Percentiles rank a stretch among this genome's conserved stretches.
Conservation (phyloP, 352 stramenopile genomes). For the Pythium diclinum region DNA sequence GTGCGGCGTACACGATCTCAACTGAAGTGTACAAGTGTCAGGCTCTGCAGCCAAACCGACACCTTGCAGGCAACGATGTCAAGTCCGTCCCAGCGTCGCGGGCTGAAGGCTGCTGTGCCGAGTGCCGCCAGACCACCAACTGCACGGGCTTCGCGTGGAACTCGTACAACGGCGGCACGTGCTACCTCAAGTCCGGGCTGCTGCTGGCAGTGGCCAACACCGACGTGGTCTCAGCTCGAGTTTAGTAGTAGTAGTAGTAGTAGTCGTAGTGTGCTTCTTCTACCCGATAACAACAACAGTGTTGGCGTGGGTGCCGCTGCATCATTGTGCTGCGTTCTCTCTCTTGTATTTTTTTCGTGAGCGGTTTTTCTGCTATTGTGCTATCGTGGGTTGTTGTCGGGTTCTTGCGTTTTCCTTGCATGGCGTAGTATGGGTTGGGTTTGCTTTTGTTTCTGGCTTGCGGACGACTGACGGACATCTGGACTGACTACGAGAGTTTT, state of each 20-base stretch:
- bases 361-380: background rate
- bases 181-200: conserved; percentile 26
- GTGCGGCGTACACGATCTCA: too few relatives aligned
- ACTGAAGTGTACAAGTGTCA: too few relatives aligned
- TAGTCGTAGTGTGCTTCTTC: too few relatives aligned
- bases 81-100: too few relatives aligned
- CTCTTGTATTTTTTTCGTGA: background rate
- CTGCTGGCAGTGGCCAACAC: too few relatives aligned
- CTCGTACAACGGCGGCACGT: conserved; percentile 23
- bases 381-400: background rate
- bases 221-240: too few relatives aligned
- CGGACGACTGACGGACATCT: too few relatives aligned
- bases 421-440: background rate
- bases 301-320: background rate
- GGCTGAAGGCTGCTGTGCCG: too few relatives aligned
- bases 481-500: background rate
- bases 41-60: too few relatives aligned
- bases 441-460: background rate
- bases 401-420: background rate
- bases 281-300: too few relatives aligned
- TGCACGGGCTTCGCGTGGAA: conserved; percentile 13
- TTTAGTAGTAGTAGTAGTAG: too few relatives aligned
- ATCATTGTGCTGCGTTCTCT: background rate
- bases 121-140: background rate
- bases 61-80: too few relatives aligned